Base-by-base conservation (phyloP, 352 stramenopile genomes). In the Globisporangium megalacanthum region DNA sequence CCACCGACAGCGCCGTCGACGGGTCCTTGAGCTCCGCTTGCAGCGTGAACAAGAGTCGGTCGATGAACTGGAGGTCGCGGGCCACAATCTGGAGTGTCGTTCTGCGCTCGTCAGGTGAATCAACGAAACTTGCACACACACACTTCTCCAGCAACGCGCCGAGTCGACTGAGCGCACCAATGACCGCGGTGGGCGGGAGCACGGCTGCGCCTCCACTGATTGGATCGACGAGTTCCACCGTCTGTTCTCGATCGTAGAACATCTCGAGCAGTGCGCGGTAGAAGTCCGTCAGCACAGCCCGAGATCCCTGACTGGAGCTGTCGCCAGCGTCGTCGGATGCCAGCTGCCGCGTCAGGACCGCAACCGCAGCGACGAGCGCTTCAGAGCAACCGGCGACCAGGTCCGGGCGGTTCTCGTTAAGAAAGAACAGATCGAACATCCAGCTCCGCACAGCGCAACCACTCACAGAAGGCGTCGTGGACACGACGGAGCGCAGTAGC, bases 381-480 rank as follows among this genome's bases (percentile, higher is more conserved):
- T 53, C 59, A 14, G 73, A 74, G 29, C 69, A 81, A 35, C 45
- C 62, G 19, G 72, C 49, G 4, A 61, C 58, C 0, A 83, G 61
- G 2, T 62, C 36, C 3, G 60, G 22, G 13, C 58, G 68, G 35
- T 62, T 65, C 8, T 74, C 56, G 25, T 58, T 77, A 20, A 89
- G 63, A 17, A 85, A 74, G 5, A 84, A 20, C 4, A 79, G 29
- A 49, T 89, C 79, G 52, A 92, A 88, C 0, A 92, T 41, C 79
- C 79, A 88, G 1, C 65, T 80, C 11, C 81, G 72, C 19, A 19
- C 37, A 33, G 31, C 54, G 0, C 54, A 42, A 9, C 25, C 8
- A 3, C 33, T 49, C 8, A 11, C 56, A 6, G 37, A 15, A 7
- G 49, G 46, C 15, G 45, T 22, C 17, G 55, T 9, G 2, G 25